These are phyloP conservation scores for Ustilago vetiveriae DNA, from an alignment of 1,284 basidiomycete genomes.

Conservation along the genomic window DNA sequence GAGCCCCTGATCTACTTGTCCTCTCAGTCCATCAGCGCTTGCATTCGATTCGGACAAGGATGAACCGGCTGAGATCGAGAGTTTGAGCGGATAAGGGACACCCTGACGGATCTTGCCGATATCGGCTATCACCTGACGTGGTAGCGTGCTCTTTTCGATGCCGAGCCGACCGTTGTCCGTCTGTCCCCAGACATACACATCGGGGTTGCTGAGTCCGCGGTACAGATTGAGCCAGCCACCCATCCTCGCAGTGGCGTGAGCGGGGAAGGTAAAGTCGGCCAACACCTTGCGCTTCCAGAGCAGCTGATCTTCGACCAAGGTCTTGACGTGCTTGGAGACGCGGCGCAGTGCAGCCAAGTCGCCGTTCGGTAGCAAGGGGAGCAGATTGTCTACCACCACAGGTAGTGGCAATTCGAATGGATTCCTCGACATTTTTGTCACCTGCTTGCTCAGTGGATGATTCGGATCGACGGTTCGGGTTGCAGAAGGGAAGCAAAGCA, in stretches of 20 bases:
- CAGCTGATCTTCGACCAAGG: conserved; percentile 29
- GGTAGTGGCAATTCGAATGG: conserved; percentile 29
- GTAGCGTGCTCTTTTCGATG: neutral
- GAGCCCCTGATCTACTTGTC: too few species aligned
- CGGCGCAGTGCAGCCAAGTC: conserved; percentile 30
- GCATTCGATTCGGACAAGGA: too few species aligned
- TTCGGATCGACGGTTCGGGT: too few species aligned
- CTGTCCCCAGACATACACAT: conserved; percentile 48
- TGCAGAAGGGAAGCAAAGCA: too few species aligned
- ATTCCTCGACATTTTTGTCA: conserved; percentile 5
- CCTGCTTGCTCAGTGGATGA: too few species aligned
- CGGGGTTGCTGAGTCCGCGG: conserved; percentile 28
- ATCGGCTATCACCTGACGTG: neutral
- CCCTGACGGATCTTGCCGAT: neutral
- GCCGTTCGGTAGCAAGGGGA: conserved; percentile 25
- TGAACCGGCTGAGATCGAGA: too few species aligned
- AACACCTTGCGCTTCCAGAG: conserved; percentile 44
- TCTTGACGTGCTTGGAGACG: conserved; percentile 16
- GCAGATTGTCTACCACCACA: conserved; percentile 29
- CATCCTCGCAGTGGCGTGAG: conserved; percentile 29
- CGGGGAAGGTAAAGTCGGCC: conserved; percentile 45
- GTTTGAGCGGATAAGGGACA: conserved; percentile 33
- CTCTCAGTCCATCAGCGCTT: too few species aligned
- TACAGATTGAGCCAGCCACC: conserved; percentile 48
- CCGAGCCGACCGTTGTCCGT: conserved; percentile 28